phyloP scores from a whole-genome alignment of 495 filamentous ascomycete species.

The Hypoxylon perforatum region DNA sequence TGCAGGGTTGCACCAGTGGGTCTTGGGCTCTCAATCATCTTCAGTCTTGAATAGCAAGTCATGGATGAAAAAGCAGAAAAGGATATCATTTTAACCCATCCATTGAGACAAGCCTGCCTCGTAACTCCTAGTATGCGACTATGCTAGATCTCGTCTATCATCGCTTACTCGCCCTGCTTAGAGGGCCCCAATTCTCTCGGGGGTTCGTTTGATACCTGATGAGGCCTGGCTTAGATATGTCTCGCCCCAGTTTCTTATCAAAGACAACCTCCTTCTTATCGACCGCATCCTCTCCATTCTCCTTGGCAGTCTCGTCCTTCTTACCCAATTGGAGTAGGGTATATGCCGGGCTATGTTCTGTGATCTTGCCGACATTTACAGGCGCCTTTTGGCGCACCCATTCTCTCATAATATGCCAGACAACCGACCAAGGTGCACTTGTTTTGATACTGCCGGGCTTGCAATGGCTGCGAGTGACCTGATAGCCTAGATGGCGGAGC shows the following conservation, averaged over 20 bases:
- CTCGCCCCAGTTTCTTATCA: slow-evolving; percentile 80
- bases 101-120: slow-evolving; percentile 9
- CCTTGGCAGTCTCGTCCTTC: slow-evolving; percentile 39
- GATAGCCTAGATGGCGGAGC: slow-evolving; percentile 80
- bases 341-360: slow-evolving; percentile 73
- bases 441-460: slow-evolving; percentile 91
- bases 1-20: neutral
- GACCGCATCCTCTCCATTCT: slow-evolving; percentile 35
- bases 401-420: slow-evolving; percentile 95
- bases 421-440: slow-evolving; percentile 84
- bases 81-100: slow-evolving; percentile 38
- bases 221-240: slow-evolving; percentile 69
- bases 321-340: slow-evolving; percentile 61
- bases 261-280: slow-evolving; percentile 75
- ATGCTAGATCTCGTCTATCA: neutral
- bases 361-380: slow-evolving; percentile 75
- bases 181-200: slow-evolving; percentile 90
- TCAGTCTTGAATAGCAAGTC: neutral
- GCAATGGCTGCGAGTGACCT: slow-evolving; percentile 82
- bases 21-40: neutral
- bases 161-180: slow-evolving; percentile 75
- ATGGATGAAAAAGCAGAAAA: slow-evolving; percentile 13
- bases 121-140: slow-evolving; percentile 4
- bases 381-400: slow-evolving; percentile 84
- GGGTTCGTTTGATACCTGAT: slow-evolving; percentile 91